Base-by-base conservation (phyloP, 805 yeast species). In the Zygosaccharomyces gambellarensis region DNA sequence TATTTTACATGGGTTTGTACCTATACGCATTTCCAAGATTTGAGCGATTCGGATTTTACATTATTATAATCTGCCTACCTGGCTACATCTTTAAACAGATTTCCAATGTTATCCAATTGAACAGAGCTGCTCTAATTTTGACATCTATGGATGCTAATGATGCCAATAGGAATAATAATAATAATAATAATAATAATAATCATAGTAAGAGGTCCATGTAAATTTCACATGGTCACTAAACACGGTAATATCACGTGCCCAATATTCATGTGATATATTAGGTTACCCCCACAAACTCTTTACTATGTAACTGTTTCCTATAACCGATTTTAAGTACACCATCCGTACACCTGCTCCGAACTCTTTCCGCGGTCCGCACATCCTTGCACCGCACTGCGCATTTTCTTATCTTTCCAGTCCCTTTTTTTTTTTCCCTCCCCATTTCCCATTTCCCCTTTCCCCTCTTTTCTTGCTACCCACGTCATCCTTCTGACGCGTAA, bases 41-140 rank as follows among this genome's bases (percentile, higher is more conserved):
- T 62, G 50, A 47, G 32, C 81, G 85, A 69, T 68, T 80, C 59
- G 89, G 88, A 17, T 79, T 86, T 17, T 62, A 78, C 40, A 62
- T 83, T 57, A 78, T 78, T 12, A 72, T 77, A 56, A 53, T 81
- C 32, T 80, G 90, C 54, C 76, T 85, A 53, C 99, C 99, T 28
- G 77, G 90, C 47, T 94, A 96, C 88, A 65, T 81, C 19, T 87
- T 90, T 72, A 94, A 94, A 71, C 99, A 94, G 73, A 68, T 84
- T 50, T 86, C 95, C 54, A 94, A 95, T 65, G 82, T 88, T 19
- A 80, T 94, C 52, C 99, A 94, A 71, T 71, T 94, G 78, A 77
- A 80, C 49, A 82, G 86, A 60, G 99, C 99, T 10, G 89, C 95
- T 10, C 67, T 85, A 32, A 75, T 80, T 46, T 77, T 94, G 61